Conservation (phyloP, 345 rosid species). For the Passiflora organensis region DNA sequence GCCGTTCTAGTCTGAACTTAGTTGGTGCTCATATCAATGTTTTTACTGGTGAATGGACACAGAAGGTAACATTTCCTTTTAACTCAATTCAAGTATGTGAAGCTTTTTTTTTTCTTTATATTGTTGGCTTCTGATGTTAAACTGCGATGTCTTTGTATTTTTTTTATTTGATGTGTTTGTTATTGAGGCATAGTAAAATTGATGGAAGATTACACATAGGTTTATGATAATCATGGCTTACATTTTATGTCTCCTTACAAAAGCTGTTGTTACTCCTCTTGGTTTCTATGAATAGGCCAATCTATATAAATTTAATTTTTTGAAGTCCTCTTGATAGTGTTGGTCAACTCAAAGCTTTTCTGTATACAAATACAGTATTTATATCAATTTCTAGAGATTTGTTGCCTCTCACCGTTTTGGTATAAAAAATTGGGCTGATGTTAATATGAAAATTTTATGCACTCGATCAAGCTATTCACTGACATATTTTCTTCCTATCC, state of each 20-base stretch:
- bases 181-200: not conserved
- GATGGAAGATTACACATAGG: not conserved
- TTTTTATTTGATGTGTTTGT: not conserved
- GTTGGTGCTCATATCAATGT: conserved; percentile 99
- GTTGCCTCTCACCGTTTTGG: too few species aligned
- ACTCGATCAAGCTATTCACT: conserved; percentile 2
- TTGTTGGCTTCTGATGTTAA: not conserved
- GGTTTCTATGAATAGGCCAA: not conserved
- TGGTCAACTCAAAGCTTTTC: too few species aligned
- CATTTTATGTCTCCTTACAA: too few species aligned
- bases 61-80: conserved; percentile 55
- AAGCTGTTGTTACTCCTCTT: not conserved
- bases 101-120: not conserved
- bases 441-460: too few species aligned
- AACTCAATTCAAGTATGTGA: not conserved
- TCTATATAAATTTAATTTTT: not conserved
- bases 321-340: not conserved
- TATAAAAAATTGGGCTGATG: too few species aligned
- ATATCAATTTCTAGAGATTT: too few species aligned
- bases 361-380: too few species aligned
- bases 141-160: not conserved
- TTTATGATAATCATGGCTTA: not conserved
- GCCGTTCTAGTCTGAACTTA: conserved; percentile 83
- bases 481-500: not conserved
- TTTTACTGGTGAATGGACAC: conserved; percentile 99